Evolutionary conservation across 805 yeast species (phyloP), one percentile per base, ranked within the genome.

Genomic region (Priceomyces castillae): DNA sequence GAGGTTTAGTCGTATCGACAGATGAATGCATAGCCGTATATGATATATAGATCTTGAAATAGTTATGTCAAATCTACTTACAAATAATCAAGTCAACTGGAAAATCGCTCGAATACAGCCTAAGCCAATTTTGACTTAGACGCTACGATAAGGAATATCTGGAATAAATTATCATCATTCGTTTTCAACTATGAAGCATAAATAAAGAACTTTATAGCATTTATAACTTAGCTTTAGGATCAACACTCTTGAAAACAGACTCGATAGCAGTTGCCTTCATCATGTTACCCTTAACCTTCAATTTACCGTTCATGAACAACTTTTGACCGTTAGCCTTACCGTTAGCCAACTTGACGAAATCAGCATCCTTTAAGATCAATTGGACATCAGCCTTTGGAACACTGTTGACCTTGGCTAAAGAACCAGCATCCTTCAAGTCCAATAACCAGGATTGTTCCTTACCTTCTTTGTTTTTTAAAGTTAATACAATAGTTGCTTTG

Each of bases 321-420:
- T 81, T 83, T 67, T 88, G 95, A 37, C 95, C 88, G 64, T 83
- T 84, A 50, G 89, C 81, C 74, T 86, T 85, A 49, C 95, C 95
- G 48, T 73, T 69, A 42, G 85, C 85, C 53, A 88, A 76, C 61
- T 77, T 80, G 53, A 76, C 82, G 54, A 88, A 81, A 62, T 85
- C 86, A 44, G 77, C 75, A 57, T 87, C 96, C 47, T 68, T 70
- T 53, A 86, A 69, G 53, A 74, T 67, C 59, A 87, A 78, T 44
- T 75, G 81, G 53, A 87, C 81, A 54, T 87, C 95, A 48, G 55
- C 57, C 59, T 78, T 76, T 44, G 74, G 68, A 34, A 77, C 77
- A 42, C 71, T 63, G 35, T 72, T 77, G 39, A 64, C 63, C 55
- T 69, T 68, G 37, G 51, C 46, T 31, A 74, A 48, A 9, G 67